Percentiles rank a stretch among this genome's conserved stretches.
These are phyloP conservation scores for Ceratobasidium sp. DNA, from an alignment of 1,284 basidiomycete genomes.

Conservation along the genomic window DNA sequence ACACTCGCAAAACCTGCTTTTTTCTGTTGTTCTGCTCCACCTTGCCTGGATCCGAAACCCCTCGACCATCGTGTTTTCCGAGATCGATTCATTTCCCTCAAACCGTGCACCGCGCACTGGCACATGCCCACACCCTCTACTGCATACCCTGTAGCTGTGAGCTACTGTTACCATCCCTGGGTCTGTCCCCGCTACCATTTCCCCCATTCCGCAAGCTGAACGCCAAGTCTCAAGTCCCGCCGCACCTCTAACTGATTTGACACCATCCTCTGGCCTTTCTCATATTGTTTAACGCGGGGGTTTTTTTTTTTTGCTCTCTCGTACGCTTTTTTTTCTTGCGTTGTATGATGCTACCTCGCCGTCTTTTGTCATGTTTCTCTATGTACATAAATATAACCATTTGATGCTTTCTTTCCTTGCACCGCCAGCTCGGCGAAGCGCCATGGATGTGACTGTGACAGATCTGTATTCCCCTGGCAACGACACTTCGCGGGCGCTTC, in stretches of 20 bases:
- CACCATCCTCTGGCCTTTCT: not conserved
- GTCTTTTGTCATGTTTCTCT: too few species aligned
- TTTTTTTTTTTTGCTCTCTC: too few species aligned
- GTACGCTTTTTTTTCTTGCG: too few species aligned
- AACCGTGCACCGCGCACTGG: constrained; percentile 21
- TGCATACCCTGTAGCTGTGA: not conserved
- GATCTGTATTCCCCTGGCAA: too few species aligned
- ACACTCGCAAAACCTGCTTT: constrained; percentile 1
- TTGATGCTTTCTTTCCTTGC: too few species aligned
- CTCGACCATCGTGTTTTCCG: not conserved
- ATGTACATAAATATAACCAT: too few species aligned
- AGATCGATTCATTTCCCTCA: not conserved
- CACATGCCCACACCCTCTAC: constrained; percentile 1
- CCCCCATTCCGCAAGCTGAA: not conserved
- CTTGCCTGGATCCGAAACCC: constrained; percentile 27
- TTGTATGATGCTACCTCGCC: too few species aligned
- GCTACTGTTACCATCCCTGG: not conserved
- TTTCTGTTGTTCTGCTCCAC: not conserved
- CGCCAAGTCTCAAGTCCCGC: constrained; percentile 23
- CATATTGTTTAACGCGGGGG: too few species aligned
- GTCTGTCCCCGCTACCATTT: too few species aligned
- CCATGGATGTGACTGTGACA: too few species aligned
- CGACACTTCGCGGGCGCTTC: too few species aligned
- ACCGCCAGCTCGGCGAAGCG: too few species aligned
- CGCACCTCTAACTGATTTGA: not conserved